Evolutionary conservation across 768 basidiomycete species (phyloP), one percentile per base, ranked within the genome.

Genomic region (Erythrobasidium yunnanense): DNA sequence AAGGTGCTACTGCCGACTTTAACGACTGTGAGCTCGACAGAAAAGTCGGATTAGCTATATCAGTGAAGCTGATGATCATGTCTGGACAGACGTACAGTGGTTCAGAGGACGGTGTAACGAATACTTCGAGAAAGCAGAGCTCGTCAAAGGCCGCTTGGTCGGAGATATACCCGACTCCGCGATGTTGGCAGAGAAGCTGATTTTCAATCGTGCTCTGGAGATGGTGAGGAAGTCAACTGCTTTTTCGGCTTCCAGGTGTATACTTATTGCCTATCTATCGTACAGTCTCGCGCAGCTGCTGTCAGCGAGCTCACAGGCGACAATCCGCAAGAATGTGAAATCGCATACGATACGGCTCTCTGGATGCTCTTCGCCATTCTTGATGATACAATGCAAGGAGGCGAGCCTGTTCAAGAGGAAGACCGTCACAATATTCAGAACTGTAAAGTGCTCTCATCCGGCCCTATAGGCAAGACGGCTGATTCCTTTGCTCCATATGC

Each of bases 311-410:
- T 96, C 0, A 78, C 88, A 11, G 88, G 90, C 38, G 80, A 80
- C 47, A 82, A 82, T 29, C 84, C 87, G 0, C 82, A 87, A 69
- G 87, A 89, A 73, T 92, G 90, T 75, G 90, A 95, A 79, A 87
- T 86, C 75, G 79, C 93, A 35, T 99, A 97, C 76, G 92, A 96
- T 73, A 90, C 90, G 71, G 89, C 90, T 0, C 76, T 97, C 6
- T 95, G 90, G 90, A 87, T 91, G 74, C 80, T 97, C 30, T 88
- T 91, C 70, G 87, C 90, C 0, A 80, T 97, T 6, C 86, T 91
- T 74, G 95, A 97, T 74, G 87, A 93, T 25, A 72, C 73, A 13
- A 73, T 77, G 67, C 73, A 75, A 15, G 76, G 76, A 6, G 74
- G 70, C 6, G 71, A 72, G 17, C 46, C 60, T 2, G 70, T 77